These are phyloP conservation scores for Aspergillus sp. DNA, from an alignment of 2,329 filamentous ascomycete genomes.

Conservation along the genomic window DNA sequence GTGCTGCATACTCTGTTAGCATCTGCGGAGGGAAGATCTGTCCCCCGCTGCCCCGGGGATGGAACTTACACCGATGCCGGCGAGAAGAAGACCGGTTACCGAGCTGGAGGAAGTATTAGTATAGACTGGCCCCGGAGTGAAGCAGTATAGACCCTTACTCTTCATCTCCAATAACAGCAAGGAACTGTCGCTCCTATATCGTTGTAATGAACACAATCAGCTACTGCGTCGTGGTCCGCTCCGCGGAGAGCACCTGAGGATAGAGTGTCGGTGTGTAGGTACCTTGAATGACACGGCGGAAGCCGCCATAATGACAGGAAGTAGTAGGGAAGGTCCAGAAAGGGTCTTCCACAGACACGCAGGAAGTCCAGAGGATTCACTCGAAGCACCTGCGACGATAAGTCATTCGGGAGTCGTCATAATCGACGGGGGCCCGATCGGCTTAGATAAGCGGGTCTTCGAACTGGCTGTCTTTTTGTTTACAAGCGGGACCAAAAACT, in stretches of 20 bases:
- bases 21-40: neutral
- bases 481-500: constrained; percentile 14
- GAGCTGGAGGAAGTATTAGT: constrained; percentile 62
- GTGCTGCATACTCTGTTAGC: constrained; percentile 59
- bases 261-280: constrained; percentile 15
- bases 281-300: constrained; percentile 58
- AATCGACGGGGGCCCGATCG: neutral
- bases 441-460: constrained; percentile 22
- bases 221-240: neutral
- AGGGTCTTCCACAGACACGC: neutral
- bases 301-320: constrained; percentile 54
- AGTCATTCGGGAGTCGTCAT: constrained; percentile 14
- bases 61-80: constrained; percentile 80
- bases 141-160: constrained; percentile 43
- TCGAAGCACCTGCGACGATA: neutral
- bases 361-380: neutral
- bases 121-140: neutral
- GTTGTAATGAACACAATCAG: constrained; percentile 33
- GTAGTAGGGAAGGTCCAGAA: neutral
- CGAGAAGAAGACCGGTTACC: constrained; percentile 90
- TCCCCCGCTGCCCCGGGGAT: neutral
- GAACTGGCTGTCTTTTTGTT: constrained; percentile 14
- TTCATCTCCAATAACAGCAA: constrained; percentile 98
- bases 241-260: constrained; percentile 1
- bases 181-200: constrained; percentile 79